Conservation (phyloP, 352 stramenopile species). For the Phytophthora agathidicida region DNA sequence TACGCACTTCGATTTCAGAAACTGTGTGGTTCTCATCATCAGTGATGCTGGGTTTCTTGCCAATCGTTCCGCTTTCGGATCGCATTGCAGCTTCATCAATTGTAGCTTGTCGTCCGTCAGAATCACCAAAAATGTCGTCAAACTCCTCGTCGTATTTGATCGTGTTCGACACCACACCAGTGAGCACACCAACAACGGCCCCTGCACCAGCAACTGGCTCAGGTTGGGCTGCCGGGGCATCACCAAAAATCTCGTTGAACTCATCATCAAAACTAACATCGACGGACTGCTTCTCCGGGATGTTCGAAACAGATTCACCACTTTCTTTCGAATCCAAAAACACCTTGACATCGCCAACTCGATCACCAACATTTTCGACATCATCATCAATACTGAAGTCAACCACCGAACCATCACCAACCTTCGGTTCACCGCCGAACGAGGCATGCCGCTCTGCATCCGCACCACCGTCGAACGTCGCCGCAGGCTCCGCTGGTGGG, state of each 20-base stretch:
- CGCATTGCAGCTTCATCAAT: neutral
- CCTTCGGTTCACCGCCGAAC: too few relatives aligned
- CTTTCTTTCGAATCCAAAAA: neutral
- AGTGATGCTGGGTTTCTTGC: conserved; percentile 3
- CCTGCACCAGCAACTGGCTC: neutral
- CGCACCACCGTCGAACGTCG: too few relatives aligned
- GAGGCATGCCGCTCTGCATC: too few relatives aligned
- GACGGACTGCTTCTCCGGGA: neutral
- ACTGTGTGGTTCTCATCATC: neutral
- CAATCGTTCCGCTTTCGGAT: neutral
- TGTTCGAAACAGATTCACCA: neutral
- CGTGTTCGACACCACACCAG: neutral
- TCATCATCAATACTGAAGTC: too few relatives aligned
- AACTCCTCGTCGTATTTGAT: conserved; percentile 24
- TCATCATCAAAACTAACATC: conserved; percentile 11
- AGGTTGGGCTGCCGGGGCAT: neutral
- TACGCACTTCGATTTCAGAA: conserved; percentile 14
- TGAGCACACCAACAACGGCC: neutral
- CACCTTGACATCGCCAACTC: neutral
- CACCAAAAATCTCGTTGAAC: conserved; percentile 32
- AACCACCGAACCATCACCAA: too few relatives aligned
- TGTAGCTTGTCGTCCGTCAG: neutral
- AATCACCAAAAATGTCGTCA: conserved; percentile 33
- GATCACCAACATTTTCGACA: neutral
- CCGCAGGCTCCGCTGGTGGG: too few relatives aligned